Evolutionary conservation across 2,329 filamentous ascomycete genomes (phyloP), one percentile per base, ranked within the genome.

Genomic region (Nothophaeocryptopus gaeumannii): DNA sequence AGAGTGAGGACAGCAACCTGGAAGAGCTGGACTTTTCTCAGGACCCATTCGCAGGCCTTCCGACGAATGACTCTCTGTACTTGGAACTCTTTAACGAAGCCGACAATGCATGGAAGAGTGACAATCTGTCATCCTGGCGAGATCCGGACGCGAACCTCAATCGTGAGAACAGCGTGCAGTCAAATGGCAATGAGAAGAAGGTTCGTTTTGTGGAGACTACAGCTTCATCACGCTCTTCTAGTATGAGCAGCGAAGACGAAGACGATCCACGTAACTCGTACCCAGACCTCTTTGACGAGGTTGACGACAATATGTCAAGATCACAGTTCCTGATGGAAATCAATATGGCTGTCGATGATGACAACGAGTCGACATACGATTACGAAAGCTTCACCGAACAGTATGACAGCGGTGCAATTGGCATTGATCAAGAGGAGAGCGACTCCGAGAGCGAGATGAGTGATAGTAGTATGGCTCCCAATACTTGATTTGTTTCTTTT

Each of bases 311-410:
- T 4, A 53, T 50, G 26, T 20, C 37, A 34, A 50, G 48, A 47
- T 52, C 47, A 37, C 54, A 47, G 15, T 52, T 50, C 50, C 34
- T 53, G 41, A 29, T 61, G 26, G 51, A 53, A 31, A 52, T 63
- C n/a, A 60, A 61, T 40, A 52, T 51, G 26, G 56, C 60, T 34
- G 45, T 58, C 44, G 63, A 63, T 35, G 56, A 61, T 39, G 65
- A 62, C 45, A 62, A 61, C 40, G 63, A 63, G 46, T 58, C 63
- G 29, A 61, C 59, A 14, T 68, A 62, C 29, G 63, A 61, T 33
- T 67, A 63, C 50, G 67, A 70, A 29, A 26, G 12, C 42, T 67
- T 64, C 48, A 65, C 67, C 30, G 65, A 62, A 33, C 61, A 67
- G 7, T 64, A 64, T 41, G 61, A 65, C 51, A 56, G 49, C 16